Base-by-base conservation (phyloP, 2,329 filamentous ascomycete genomes). In the Coniochaeta sp. region DNA sequence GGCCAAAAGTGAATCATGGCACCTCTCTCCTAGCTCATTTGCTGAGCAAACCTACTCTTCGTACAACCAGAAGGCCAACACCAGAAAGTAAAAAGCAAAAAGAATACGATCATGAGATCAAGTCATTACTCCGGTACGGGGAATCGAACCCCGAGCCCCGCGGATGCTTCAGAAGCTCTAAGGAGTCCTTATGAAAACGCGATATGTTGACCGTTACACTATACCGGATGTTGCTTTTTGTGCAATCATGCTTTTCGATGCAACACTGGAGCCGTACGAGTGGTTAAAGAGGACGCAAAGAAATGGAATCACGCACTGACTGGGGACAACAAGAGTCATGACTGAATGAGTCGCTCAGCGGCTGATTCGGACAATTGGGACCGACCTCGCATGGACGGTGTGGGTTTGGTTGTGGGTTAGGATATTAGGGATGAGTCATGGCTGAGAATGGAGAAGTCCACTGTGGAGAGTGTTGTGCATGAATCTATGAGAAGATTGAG, bases 171-270 rank as follows among this genome's bases (percentile, higher is more conserved):
- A n/a, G 33, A 38, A 16, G 22, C 33, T 38, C 22, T 5, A 2
- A 30, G 6, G 27, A 10, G 16, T 38, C 16, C 16, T 18, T 38
- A n/a, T 38, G 38, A 42, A 42, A 42, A 26, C 22, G 38, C 38
- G 18, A 42, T 42, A 24, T 42, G 38, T 42, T 42, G 38, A 42
- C 38, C 38, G 38, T 42, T 42, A 42, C 38, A 26, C 38, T 26
- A 42, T 42, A 42, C 38, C 38, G 38, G 38, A 26, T 14, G 20
- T 4, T 38, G 16, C 33, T 18, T n/a, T 42, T 9, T 13, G n/a
- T 26, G 12, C 38, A 14, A n/a, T n/a, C n/a, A n/a, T n/a, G n/a
- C n/a, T n/a, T n/a, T n/a, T 14, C 12, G 5, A 22, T 26, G 12
- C 7, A 20, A 10, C 33, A 18, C 33, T 38, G 8, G 33, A n/a